Base-by-base conservation (phyloP, 1,284 basidiomycete species). In the Pseudozyma tsukubaensis region DNA sequence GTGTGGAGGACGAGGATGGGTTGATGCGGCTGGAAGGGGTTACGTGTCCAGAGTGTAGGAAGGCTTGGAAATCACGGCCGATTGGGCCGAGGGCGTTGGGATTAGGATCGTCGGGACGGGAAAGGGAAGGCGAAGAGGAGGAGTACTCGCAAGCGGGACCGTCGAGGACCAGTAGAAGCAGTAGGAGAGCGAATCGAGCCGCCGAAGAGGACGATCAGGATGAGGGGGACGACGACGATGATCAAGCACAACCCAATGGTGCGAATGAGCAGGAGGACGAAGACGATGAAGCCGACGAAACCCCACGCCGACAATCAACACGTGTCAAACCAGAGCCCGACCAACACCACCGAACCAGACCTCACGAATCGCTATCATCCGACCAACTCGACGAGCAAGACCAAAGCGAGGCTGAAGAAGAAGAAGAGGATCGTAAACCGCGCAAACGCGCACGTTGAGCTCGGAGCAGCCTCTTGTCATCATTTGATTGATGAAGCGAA, bases 151-250 rank as follows among this genome's bases (percentile, higher is more conserved):
- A 59, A 37, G 51, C 47, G 4, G 64, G 59, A 3, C 14, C 9
- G 5, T 57, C 58, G 19, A 57, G 54, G 51, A 34, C 36, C 3
- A 34, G 39, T n/a, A 18, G 50, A 19, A 42, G 65, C 50, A 19
- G 58, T 19, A 32, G 53, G 29, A 47, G 55, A 43, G 34, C 35
- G 34, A 44, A 43, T 36, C 56, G 52, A 84, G 36, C 12, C 1
- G 40, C 35, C 14, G 85, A 86, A 1, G 84, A 84, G 1, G 62
- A 60, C 10, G 83, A 85, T 1, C 85, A 85, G 13, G 59, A 44
- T 4, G 65, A 71, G 4, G 54, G 54, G 1, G 58, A 61, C 7
- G 54, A 65, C 4, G 44, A 57, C 14, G 40, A 35, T 12, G 48
- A 8, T 12, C 48, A 53, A 10, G 14, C 24, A 29, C 24, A 29